Conservation (phyloP, 257 asterid genomes). For the Solanum peruvianum region DNA sequence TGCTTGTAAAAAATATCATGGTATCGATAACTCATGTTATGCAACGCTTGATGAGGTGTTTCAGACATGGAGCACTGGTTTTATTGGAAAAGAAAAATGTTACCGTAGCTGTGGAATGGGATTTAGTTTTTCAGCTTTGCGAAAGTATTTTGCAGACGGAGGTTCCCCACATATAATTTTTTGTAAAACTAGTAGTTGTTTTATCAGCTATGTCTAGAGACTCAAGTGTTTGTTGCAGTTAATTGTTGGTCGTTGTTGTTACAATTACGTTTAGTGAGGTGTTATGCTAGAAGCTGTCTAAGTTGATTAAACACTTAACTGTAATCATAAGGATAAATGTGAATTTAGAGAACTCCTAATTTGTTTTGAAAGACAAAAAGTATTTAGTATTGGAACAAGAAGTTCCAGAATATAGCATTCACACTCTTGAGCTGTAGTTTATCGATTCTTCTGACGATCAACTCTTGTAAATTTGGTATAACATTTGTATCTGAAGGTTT, state of each 20-base stretch:
- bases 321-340: neutral
- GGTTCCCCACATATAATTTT: neutral
- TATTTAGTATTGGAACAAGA: neutral
- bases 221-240: neutral
- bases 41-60: neutral
- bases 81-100: neutral
- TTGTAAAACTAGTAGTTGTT: neutral
- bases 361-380: neutral
- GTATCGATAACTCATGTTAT: neutral
- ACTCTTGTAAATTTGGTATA: neutral
- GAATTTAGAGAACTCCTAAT: neutral
- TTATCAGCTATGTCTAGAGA: neutral
- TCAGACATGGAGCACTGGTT: neutral
- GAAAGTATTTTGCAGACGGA: neutral
- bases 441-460: neutral
- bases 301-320: neutral
- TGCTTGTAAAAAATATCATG: neutral
- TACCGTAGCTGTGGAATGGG: neutral
- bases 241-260: neutral
- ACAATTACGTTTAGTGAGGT: neutral
- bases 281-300: neutral
- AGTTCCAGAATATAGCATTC: neutral
- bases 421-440: neutral
- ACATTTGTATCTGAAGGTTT: neutral
- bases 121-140: neutral